phyloP scores from a whole-genome alignment of 2,329 filamentous ascomycete genomes.

The Talaromyces funiculosus region DNA sequence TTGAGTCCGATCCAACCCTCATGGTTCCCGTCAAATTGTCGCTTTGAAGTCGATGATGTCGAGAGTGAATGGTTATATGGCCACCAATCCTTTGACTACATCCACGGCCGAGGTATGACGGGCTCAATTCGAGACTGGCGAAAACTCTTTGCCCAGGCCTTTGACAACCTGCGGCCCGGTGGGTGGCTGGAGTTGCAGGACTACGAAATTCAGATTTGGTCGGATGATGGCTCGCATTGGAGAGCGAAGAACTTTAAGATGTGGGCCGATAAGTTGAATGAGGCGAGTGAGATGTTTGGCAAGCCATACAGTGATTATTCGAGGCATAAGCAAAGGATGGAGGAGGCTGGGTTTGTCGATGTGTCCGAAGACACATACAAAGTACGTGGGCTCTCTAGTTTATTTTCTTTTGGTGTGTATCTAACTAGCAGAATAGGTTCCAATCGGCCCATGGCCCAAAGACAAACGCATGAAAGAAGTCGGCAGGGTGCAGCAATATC shows the following conservation, averaged over 20 bases:
- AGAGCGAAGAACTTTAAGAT: conserved; percentile 17
- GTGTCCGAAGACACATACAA: conserved; percentile 42
- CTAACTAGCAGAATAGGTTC: conserved; percentile 28
- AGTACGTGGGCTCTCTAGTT: conserved; percentile 11
- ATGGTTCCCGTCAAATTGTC: conserved; percentile 40
- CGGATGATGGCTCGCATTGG: conserved; percentile 39
- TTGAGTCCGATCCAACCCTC: conserved; percentile 13
- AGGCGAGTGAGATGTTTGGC: conserved; percentile 28
- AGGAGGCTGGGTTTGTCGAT: conserved; percentile 47
- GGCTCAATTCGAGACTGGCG: conserved; percentile 29
- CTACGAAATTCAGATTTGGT: conserved; percentile 34
- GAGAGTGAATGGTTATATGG: conserved; percentile 28
- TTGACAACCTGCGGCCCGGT: conserved; percentile 38
- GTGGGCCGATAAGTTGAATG: conserved; percentile 23
- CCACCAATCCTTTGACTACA: conserved; percentile 34
- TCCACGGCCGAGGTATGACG: conserved; percentile 38
- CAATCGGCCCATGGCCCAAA: conserved; percentile 45
- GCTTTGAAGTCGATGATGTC: conserved; percentile 32
- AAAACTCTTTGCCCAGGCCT: conserved; percentile 35
- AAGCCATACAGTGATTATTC: conserved; percentile 29
- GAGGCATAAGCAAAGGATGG: conserved; percentile 35
- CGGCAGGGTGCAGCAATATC: conserved; percentile 25
- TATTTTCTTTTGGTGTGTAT: too few relatives aligned
- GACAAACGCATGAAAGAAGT: conserved; percentile 45
- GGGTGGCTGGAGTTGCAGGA: conserved; percentile 45